phyloP scores from a whole-genome alignment of 768 basidiomycete species.

The Tricholoma flavovirens region DNA sequence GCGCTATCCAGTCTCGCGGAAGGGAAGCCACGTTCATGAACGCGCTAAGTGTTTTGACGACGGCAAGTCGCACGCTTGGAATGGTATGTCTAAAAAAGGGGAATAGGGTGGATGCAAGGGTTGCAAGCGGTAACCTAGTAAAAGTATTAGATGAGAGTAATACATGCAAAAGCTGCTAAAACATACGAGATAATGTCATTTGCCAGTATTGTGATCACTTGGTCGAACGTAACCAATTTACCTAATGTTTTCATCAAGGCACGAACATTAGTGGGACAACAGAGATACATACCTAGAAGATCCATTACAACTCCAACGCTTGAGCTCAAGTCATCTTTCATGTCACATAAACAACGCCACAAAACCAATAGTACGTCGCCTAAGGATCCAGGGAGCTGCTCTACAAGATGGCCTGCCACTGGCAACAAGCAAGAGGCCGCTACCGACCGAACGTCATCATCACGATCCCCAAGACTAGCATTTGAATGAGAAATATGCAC shows the following conservation, averaged over 20 bases:
- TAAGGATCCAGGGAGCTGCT: conserved; percentile 66
- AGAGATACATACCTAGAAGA: conserved; percentile 60
- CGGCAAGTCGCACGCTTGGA: conserved; percentile 84
- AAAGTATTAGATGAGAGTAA: background rate
- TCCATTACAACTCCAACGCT: conserved; percentile 98
- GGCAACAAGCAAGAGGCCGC: conserved; percentile 90
- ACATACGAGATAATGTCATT: conserved; percentile 68
- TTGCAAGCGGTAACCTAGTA: conserved; percentile 69
- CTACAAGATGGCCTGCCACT: conserved; percentile 76
- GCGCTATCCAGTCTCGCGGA: conserved; percentile 74
- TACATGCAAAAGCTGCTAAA: background rate
- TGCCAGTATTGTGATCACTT: conserved; percentile 73
- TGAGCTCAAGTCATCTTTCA: conserved; percentile 95
- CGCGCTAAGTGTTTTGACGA: conserved; percentile 81
- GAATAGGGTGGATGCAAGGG: conserved; percentile 81
- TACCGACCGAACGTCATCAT: conserved; percentile 95
- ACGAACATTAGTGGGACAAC: background rate
- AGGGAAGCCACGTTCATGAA: conserved; percentile 78
- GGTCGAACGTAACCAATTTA: conserved; percentile 71
- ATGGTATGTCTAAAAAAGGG: conserved; percentile 99
- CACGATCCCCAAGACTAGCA: conserved; percentile 74
- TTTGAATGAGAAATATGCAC: background rate
- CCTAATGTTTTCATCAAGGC: conserved; percentile 37
- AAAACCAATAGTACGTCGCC: conserved; percentile 74
- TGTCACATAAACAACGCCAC: conserved; percentile 85